Percentiles rank a stretch among this genome's conserved stretches.
These are phyloP conservation scores for Butyriboletus appendiculatus DNA, from an alignment of 1,284 basidiomycete species.

Conservation along the genomic window DNA sequence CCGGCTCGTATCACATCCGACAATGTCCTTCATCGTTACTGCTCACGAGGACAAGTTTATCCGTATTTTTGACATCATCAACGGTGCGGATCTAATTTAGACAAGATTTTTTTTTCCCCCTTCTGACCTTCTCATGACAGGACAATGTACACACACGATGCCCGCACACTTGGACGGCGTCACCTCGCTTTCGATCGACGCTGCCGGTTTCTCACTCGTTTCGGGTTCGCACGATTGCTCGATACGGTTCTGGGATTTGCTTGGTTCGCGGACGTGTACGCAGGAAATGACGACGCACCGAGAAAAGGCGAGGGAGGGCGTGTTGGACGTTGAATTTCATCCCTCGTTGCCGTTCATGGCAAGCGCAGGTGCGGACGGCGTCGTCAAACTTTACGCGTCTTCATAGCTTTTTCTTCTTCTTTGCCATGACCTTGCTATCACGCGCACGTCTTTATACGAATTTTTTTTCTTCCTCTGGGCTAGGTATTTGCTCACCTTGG, in stretches of 20 bases:
- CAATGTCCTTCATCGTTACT: slow-evolving; percentile 84
- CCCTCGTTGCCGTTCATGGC: slow-evolving; percentile 86
- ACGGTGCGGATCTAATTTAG: slow-evolving; percentile 56
- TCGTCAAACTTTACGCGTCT: slow-evolving; percentile 86
- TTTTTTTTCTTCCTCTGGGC: neutral
- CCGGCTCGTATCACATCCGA: slow-evolving; percentile 88
- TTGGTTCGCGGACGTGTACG: slow-evolving; percentile 77
- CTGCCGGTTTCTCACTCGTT: slow-evolving; percentile 83
- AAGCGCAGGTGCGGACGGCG: slow-evolving; percentile 93
- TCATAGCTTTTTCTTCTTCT: slow-evolving; percentile 44
- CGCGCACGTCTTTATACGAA: slow-evolving; percentile 13
- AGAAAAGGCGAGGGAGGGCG: slow-evolving; percentile 88
- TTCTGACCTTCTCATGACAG: slow-evolving; percentile 38
- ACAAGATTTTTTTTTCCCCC: neutral
- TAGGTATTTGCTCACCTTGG: slow-evolving; percentile 14
- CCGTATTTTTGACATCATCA: slow-evolving; percentile 83
- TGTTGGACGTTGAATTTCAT: slow-evolving; percentile 86
- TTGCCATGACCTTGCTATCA: neutral
- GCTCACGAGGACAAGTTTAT: slow-evolving; percentile 96
- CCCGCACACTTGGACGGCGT: slow-evolving; percentile 90
- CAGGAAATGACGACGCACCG: slow-evolving; percentile 91
- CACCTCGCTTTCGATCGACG: slow-evolving; percentile 88
- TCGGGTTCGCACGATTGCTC: slow-evolving; percentile 95
- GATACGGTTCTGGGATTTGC: slow-evolving; percentile 92
- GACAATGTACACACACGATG: slow-evolving; percentile 87